Percentiles rank a stretch among this genome's conserved stretches.
Conservation (phyloP, 2,329 filamentous ascomycete genomes). For the Clonostachys solani region DNA sequence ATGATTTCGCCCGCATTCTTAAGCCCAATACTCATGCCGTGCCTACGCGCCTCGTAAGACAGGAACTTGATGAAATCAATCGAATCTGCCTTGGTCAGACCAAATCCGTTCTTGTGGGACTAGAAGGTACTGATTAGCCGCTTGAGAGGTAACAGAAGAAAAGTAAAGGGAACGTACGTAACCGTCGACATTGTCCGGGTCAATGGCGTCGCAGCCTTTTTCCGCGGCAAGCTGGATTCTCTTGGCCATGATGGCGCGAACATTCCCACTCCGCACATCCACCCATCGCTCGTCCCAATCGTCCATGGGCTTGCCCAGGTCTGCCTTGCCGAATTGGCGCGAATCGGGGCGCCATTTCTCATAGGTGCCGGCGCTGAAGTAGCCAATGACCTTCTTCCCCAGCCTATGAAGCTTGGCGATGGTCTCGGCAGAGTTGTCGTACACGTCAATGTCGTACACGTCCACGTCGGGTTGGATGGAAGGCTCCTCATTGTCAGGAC, state of each 20-base stretch:
- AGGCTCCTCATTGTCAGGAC: constrained; percentile 26
- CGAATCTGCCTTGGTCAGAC: constrained; percentile 50
- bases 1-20: constrained; percentile 66
- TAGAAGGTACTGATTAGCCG: constrained; percentile 6
- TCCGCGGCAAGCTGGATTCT: constrained; percentile 52
- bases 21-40: constrained; percentile 57
- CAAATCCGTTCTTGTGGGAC: constrained; percentile 59
- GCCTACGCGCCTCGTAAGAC: constrained; percentile 42
- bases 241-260: constrained; percentile 59
- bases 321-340: constrained; percentile 44
- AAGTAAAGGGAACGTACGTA: constrained; percentile 36
- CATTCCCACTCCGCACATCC: constrained; percentile 48
- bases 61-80: constrained; percentile 58
- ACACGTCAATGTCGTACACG: constrained; percentile 46
- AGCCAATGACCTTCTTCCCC: constrained; percentile 64
- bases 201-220: constrained; percentile 65
- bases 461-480: constrained; percentile 39
- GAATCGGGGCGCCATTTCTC: constrained; percentile 60
- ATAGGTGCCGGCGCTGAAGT: constrained; percentile 69
- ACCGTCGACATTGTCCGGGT: constrained; percentile 67
- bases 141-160: no score
- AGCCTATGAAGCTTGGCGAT: constrained; percentile 52
- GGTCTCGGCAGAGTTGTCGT: constrained; percentile 38
- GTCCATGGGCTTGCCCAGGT: constrained; percentile 53
- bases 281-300: constrained; percentile 71